A percentile compares a stretch with the other conserved stretches of the same genome.
phyloP scores from a whole-genome alignment of 1,284 basidiomycete genomes.

The Abortiporus biennis region DNA sequence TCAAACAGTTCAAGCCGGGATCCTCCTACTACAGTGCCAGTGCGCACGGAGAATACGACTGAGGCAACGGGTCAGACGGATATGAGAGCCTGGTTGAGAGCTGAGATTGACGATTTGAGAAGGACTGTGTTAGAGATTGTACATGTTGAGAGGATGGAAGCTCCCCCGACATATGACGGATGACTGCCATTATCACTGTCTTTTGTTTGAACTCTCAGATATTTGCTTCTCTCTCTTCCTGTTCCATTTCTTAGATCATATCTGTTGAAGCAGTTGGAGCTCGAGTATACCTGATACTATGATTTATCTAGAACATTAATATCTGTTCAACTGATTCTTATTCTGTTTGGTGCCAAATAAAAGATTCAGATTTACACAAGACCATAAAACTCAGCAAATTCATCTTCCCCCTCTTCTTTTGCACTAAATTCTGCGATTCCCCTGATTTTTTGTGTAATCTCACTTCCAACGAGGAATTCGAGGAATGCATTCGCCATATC shows the following conservation, averaged over 20 bases:
- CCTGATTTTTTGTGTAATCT: slow-evolving; percentile 17
- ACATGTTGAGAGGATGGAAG: neutral
- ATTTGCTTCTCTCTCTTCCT: too few species aligned
- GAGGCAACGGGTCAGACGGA: neutral
- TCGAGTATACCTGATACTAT: too few species aligned
- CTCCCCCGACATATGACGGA: too few species aligned
- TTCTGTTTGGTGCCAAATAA: too few species aligned
- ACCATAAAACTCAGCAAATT: slow-evolving; percentile 26
- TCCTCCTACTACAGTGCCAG: too few species aligned
- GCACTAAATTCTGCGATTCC: slow-evolving; percentile 24
- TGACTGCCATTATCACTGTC: too few species aligned
- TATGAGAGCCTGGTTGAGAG: neutral
- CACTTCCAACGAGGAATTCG: slow-evolving; percentile 24
- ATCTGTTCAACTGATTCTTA: too few species aligned
- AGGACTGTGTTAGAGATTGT: neutral
- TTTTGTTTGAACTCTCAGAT: too few species aligned
- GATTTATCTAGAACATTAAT: too few species aligned
- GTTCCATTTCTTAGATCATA: too few species aligned
- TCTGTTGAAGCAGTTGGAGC: too few species aligned
- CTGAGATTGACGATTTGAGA: neutral
- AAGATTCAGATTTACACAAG: slow-evolving; percentile 18
- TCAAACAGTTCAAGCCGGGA: neutral
- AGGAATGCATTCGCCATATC: slow-evolving; percentile 28
- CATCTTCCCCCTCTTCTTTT: slow-evolving; percentile 25
- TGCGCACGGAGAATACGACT: too few species aligned